Conservation (phyloP, 1,139 yeast species). For the Blastobotrys elegans region DNA sequence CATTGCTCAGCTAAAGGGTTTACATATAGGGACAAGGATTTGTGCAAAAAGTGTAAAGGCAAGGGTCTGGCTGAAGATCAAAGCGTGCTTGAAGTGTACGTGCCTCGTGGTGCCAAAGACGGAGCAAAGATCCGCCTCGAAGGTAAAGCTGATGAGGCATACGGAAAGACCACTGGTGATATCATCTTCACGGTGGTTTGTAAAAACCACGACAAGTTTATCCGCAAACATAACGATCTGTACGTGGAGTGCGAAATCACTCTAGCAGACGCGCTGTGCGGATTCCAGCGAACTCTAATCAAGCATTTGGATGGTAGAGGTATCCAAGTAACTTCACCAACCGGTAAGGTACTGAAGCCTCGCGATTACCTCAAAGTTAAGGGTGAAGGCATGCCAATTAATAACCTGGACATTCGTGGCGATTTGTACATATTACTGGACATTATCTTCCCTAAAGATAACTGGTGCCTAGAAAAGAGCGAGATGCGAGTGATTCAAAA, state of each 20-base stretch:
- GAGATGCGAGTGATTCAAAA: conserved; percentile 26
- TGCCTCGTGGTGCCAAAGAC: conserved; percentile 61
- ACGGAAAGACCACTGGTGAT: conserved; percentile 72
- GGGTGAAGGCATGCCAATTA: conserved; percentile 84
- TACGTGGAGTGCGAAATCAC: conserved; percentile 57
- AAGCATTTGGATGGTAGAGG: conserved; percentile 80
- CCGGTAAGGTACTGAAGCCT: conserved; percentile 69
- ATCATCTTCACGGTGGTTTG: conserved; percentile 58
- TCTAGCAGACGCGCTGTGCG: conserved; percentile 76
- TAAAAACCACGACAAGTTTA: conserved; percentile 42
- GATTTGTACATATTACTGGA: conserved; percentile 68
- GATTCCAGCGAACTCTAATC: conserved; percentile 64
- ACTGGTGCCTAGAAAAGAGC: conserved; percentile 30
- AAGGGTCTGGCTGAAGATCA: conserved; percentile 57
- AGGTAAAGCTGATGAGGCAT: conserved; percentile 71
- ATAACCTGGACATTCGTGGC: conserved; percentile 46
- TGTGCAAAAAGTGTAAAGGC: conserved; percentile 76
- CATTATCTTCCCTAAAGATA: conserved; percentile 76
- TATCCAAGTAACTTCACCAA: conserved; percentile 55
- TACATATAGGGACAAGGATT: conserved; percentile 57
- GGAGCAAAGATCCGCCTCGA: conserved; percentile 58
- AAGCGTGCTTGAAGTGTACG: conserved; percentile 71
- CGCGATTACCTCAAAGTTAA: conserved; percentile 61
- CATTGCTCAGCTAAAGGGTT: conserved; percentile 72
- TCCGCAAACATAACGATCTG: conserved; percentile 60